Base-by-base conservation (phyloP, 2,329 filamentous ascomycete species). In the Aspergillus chevalieri region DNA sequence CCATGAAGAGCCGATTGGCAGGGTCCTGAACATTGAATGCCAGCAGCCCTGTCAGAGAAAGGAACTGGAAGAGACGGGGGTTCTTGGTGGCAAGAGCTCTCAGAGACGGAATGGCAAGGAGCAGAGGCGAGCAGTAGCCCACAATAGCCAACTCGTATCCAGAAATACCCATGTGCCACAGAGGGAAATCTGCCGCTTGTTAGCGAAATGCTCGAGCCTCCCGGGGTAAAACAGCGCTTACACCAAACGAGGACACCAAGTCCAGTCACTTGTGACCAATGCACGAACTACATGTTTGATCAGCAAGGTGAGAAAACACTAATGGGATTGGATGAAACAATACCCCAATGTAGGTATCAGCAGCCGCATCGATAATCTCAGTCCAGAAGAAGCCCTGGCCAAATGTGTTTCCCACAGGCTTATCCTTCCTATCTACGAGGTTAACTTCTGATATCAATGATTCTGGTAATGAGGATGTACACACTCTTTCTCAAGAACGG, bases 81-180 rank as follows among this genome's bases (percentile, higher is more conserved):
- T 94, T 85, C 52, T 79, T 82, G 47, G 86, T 73, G 9, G 88
- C 78, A 14, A 88, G 67, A 36, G 79, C 80, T 52, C 89, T 85
- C 15, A 96, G 52, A 1, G 84, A 75, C 43, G 78, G 78, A 54
- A 90, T 85, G 19, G 78, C 83, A 41, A 98, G 82, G 17, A 97
- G 69, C 36, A 91, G 76, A 0, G 93, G 93, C 4, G 91, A 87
- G 46, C 92, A 70, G 3, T 89, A 92, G 45, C 80, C 82, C 83
- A 97, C 86, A 63, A 98, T 85, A 57, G 95, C 78, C 41, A 84
- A 86, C 72, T 98, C 93, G 65, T 93, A 98, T 54, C 93, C 93
- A 3, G 92, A 97, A 52, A 98, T 94, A 24, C 93, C 93, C 93
- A 98, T 98, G 68, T 96, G 84, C 93, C 93, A 98, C 9, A 98